A percentile compares a stretch with the other conserved stretches of the same genome.
These are phyloP conservation scores for Exophiala aquamarina DNA, from an alignment of 2,329 filamentous ascomycete species.

Conservation along the genomic window DNA sequence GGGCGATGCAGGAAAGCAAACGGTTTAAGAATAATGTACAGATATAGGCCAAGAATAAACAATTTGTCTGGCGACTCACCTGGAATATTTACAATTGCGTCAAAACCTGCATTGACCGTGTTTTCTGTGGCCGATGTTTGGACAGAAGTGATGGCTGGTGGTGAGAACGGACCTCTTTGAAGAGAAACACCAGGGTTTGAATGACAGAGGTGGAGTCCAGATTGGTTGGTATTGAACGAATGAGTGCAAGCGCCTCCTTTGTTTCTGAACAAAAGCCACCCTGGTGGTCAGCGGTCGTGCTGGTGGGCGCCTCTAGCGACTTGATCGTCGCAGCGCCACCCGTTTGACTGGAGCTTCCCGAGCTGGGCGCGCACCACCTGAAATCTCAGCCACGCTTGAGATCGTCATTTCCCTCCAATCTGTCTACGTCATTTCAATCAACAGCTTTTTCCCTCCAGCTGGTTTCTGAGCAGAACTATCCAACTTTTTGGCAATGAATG, in stretches of 20 bases:
- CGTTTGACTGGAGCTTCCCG: too few species aligned
- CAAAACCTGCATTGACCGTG: conserved; percentile 12
- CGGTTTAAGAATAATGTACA: conserved; percentile 4
- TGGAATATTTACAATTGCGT: conserved; percentile 9
- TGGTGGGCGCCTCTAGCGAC: too few species aligned
- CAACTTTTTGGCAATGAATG: too few species aligned
- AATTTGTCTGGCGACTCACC: not conserved
- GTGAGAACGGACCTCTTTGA: conserved; percentile 3
- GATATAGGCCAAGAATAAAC: not conserved
- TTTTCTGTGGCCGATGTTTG: conserved; percentile 5
- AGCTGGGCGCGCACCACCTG: not conserved
- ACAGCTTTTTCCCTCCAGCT: not conserved
- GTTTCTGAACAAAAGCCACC: too few species aligned
- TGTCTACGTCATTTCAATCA: conserved; percentile 9
- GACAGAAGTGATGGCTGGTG: conserved; percentile 8
- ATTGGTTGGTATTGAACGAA: not conserved
- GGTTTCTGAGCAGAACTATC: too few species aligned
- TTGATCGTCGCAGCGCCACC: too few species aligned
- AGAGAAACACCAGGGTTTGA: not conserved
- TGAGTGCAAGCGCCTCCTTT: too few species aligned
- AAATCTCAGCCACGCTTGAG: conserved; percentile 16
- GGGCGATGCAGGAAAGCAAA: too few species aligned
- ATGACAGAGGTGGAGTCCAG: not conserved
- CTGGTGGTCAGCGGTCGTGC: too few species aligned
- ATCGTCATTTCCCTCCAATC: conserved; percentile 4